These are phyloP conservation scores for Candida ulmi DNA, from an alignment of 805 yeast genomes.

Conservation along the genomic window DNA sequence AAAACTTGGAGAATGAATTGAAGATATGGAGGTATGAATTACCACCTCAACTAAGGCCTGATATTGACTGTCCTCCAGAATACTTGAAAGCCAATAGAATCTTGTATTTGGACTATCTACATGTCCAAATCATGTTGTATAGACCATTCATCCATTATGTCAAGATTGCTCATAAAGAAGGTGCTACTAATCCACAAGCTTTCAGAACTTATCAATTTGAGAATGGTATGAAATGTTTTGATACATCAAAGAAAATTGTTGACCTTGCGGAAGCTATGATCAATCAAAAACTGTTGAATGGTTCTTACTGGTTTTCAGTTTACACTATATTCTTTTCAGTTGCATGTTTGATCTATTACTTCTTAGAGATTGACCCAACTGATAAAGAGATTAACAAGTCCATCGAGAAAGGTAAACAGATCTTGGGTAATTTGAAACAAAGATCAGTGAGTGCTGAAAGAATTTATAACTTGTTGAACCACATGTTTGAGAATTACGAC, in stretches of 20 bases:
- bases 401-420: slow-evolving; percentile 75
- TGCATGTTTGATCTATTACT: slow-evolving; percentile 78
- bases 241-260: slow-evolving; percentile 76
- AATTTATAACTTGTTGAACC: slow-evolving; percentile 72
- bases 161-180: slow-evolving; percentile 31
- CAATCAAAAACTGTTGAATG: slow-evolving; percentile 63
- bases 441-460: slow-evolving; percentile 73
- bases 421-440: slow-evolving; percentile 62
- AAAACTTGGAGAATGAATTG: slow-evolving; percentile 63
- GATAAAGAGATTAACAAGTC: slow-evolving; percentile 53
- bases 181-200: slow-evolving; percentile 37
- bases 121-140: slow-evolving; percentile 78
- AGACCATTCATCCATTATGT: slow-evolving; percentile 79
- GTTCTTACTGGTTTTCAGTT: slow-evolving; percentile 92
- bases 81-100: slow-evolving; percentile 73
- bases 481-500: slow-evolving; percentile 72
- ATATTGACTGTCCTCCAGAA: slow-evolving; percentile 26
- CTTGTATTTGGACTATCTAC: slow-evolving; percentile 67
- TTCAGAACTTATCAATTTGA: slow-evolving; percentile 43
- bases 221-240: slow-evolving; percentile 79
- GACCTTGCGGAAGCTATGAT: slow-evolving; percentile 77
- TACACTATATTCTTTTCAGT: slow-evolving; percentile 90
- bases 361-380: slow-evolving; percentile 38
- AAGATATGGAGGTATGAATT: slow-evolving; percentile 68
- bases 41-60: slow-evolving; percentile 70